Conservation (phyloP, 495 filamentous ascomycete species). For the Penicillium cosmopolitanum region DNA sequence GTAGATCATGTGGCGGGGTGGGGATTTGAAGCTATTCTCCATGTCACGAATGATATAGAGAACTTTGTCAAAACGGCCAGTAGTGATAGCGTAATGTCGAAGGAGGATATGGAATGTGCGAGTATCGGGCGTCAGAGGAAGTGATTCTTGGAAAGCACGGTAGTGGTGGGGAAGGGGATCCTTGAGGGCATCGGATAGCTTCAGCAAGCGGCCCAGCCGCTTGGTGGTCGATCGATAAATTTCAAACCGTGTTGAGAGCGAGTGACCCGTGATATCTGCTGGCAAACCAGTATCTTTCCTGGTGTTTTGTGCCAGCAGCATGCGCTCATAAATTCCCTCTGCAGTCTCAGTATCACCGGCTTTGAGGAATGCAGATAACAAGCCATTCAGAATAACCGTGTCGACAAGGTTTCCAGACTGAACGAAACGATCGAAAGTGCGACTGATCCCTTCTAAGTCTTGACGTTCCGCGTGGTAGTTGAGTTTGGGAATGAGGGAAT, state of each 20-base stretch:
- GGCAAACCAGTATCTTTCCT: background rate
- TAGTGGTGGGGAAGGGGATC: conserved; percentile 35
- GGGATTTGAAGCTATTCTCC: conserved; percentile 41
- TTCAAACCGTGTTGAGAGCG: conserved; percentile 32
- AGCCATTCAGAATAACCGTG: conserved; percentile 80
- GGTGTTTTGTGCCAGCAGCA: conserved; percentile 58
- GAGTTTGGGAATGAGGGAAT: conserved; percentile 78
- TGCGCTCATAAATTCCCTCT: conserved; percentile 76
- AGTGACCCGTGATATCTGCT: conserved; percentile 4
- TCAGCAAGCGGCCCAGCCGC: conserved; percentile 42
- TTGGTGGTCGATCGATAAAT: conserved; percentile 35
- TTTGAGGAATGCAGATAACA: conserved; percentile 76
- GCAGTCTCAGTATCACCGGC: conserved; percentile 73
- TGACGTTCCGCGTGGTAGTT: conserved; percentile 74
- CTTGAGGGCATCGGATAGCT: conserved; percentile 36
- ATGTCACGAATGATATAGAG: conserved; percentile 45
- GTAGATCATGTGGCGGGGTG: conserved; percentile 47
- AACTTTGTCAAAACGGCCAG: conserved; percentile 42
- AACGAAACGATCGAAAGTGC: conserved; percentile 76
- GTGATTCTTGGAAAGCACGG: conserved; percentile 40
- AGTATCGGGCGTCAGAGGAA: conserved; percentile 47
- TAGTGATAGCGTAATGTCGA: conserved; percentile 37
- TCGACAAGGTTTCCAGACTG: conserved; percentile 84
- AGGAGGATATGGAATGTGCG: conserved; percentile 51
- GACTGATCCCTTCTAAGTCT: conserved; percentile 69